Evolutionary conservation across 495 filamentous ascomycete genomes (phyloP).

Genomic region (Penicillium paxilli): DNA sequence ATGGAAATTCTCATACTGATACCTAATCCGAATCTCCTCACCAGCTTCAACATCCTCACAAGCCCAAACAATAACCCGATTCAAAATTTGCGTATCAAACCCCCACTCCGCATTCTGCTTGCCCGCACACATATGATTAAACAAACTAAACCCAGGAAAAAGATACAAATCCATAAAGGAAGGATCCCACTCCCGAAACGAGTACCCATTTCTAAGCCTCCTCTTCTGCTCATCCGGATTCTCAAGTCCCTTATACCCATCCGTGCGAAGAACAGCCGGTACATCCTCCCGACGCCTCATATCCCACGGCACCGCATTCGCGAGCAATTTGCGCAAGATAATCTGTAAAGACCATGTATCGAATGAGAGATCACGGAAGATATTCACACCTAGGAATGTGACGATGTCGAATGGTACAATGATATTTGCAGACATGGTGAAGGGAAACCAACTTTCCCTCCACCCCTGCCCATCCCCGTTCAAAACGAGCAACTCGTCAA

Average conservation of each 20-base stretch:
- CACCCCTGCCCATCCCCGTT: slow-evolving; percentile 13
- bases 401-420: slow-evolving; percentile 38
- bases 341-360: slow-evolving; percentile 42
- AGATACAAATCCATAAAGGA: slow-evolving; percentile 28
- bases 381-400: slow-evolving; percentile 35
- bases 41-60: slow-evolving; percentile 18
- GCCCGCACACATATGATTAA: slow-evolving; percentile 29
- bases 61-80: slow-evolving; percentile 33
- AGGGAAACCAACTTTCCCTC: slow-evolving; percentile 26
- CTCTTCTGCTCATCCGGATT: slow-evolving; percentile 6
- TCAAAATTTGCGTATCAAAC: slow-evolving; percentile 23
- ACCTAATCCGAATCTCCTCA: slow-evolving; percentile 31
- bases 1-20: slow-evolving; percentile 11
- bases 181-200: slow-evolving; percentile 16
- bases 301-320: slow-evolving; percentile 32
- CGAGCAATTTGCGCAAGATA: slow-evolving; percentile 29
- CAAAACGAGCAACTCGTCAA: slow-evolving; percentile 33
- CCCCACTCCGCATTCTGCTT: slow-evolving; percentile 27
- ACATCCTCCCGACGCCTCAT: slow-evolving; percentile 10
- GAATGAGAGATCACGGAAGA: slow-evolving; percentile 35
- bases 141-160: slow-evolving; percentile 34
- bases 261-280: background rate
- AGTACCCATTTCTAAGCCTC: background rate
- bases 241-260: slow-evolving; percentile 12
- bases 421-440: slow-evolving; percentile 34